Base-by-base conservation (phyloP, 2,329 filamentous ascomycete species). In the Mollisiaceae sp. region DNA sequence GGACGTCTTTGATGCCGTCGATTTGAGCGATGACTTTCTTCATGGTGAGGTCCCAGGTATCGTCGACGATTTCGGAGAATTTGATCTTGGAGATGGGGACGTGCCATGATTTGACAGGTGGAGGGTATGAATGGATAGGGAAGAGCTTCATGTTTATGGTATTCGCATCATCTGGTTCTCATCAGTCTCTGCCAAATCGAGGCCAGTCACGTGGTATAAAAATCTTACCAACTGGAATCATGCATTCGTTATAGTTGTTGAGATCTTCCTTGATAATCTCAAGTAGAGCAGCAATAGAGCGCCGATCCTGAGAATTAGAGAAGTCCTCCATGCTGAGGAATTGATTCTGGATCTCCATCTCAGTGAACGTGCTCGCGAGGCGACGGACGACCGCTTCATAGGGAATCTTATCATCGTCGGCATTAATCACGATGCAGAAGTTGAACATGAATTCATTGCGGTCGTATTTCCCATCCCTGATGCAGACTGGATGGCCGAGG, bases 371-470 rank as follows among this genome's bases (percentile, higher is more conserved):
- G 67, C 90, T 85, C 1, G 94, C 95, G 59, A 98, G 83, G 73
- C 97, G 92, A 70, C 91, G 84, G 62, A 97, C 93, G 38, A 98
- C 91, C 69, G 89, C 89, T 78, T 94, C 92, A 77, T 93, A 97
- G 39, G 89, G 90, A 58, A 86, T 86, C 76, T 91, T 91, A 75
- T 96, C 91, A 4, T 85, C 82, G 39, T 85, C 82, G 64, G 88
- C 85, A 59, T 91, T 86, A 59, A 97, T 83, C 35, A 97, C 90
- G 54, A 98, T 83, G 65, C 93, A 93, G 76, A 98, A 97, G 78
- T 98, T 98, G 86, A 98, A 99, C 76, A 97, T 97, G 82, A 97
- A 98, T 78, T 97, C 92, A 79, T 97, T 97, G 65, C 95, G 90
- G 75, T 91, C 88, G 75, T 98, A 97, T 71, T 90, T 90, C 63